Evolutionary conservation across 306 rosid genomes (phyloP), one percentile per base, ranked within the genome.

Genomic region (Casuarina cunninghamiana): DNA sequence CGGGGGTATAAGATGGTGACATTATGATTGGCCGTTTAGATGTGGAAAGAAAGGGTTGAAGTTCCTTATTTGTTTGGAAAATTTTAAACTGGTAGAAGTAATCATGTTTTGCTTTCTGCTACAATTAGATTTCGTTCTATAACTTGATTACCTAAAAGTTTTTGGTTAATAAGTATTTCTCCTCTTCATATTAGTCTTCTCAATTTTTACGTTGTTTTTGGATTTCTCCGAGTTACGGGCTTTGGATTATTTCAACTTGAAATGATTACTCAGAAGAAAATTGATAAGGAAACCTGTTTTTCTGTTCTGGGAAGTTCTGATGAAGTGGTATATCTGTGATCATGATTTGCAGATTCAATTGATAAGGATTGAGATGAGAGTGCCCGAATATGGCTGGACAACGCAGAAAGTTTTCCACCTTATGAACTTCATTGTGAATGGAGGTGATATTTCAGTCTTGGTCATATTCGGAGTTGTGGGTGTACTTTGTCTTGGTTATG

Each of bases 341-440:
- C 17, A 11, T 78, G 69, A 57, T 70, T 17, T 68, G 71, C 90
- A 95, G 97, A 71, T 90, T 88, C 99, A 95, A 78, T 84, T 95
- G 60, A 67, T 95, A 17, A 95, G 99, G 90, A 95, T 95, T 79
- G 93, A 95, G 83, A 50, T 92, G 50, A 89, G 98, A 92, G 98
- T 95, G 44, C 98, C 98, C 3, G 95, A 92, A 67, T 95, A 89
- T 69, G 96, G 98, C 15, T 95, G 99, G 99, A 95, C 99, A 1
- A 95, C 97, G 5, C 99, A 95, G 88, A 95, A 95, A 75, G 89
- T 95, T 74, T 95, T 95, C 68, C 99, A 95, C 86, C 93, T 95
- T 53, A 93, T 93, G 99, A 95, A 95, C 83, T 95, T 95, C 87
- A 77, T 95, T 75, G 89, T 95, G 72, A 93, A 87, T 79, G 97